Percentiles rank a stretch among this genome's conserved stretches.
phyloP scores from a whole-genome alignment of 805 yeast species.

The Komagataella ulmi region DNA sequence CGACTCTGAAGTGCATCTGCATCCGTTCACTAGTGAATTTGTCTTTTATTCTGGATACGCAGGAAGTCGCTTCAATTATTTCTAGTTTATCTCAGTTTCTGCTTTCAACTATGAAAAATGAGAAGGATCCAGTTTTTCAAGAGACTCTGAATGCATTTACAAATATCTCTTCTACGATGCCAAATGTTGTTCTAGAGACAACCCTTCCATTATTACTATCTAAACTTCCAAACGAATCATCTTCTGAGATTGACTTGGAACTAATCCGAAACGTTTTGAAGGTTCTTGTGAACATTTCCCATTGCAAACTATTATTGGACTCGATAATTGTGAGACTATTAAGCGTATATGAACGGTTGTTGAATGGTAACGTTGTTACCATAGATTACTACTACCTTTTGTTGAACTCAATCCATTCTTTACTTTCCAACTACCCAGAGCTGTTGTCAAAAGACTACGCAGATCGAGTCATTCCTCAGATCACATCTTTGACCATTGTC shows the following conservation, averaged over 20 bases:
- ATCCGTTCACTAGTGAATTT: slow-evolving; percentile 43
- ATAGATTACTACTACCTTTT: slow-evolving; percentile 13
- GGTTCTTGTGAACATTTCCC: slow-evolving; percentile 22
- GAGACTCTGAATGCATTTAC: slow-evolving; percentile 45
- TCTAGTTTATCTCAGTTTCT: slow-evolving; percentile 55
- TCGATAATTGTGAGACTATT: slow-evolving; percentile 27
- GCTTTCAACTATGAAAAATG: slow-evolving; percentile 21
- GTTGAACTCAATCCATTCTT: slow-evolving; percentile 4
- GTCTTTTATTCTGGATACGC: slow-evolving; percentile 29
- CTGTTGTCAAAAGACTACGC: slow-evolving; percentile 18
- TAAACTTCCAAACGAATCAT: slow-evolving; percentile 27
- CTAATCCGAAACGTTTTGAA: slow-evolving; percentile 20
- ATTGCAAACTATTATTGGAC: slow-evolving; percentile 29
- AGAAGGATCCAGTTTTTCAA: slow-evolving; percentile 34
- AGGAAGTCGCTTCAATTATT: slow-evolving; percentile 49
- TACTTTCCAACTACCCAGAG: slow-evolving; percentile 6
- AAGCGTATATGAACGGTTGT: slow-evolving; percentile 19
- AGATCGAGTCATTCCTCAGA: slow-evolving; percentile 27
- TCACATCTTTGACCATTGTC: slow-evolving; percentile 12
- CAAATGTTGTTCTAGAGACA: slow-evolving; percentile 30
- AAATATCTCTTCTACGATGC: slow-evolving; percentile 23
- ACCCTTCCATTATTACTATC: slow-evolving; percentile 39
- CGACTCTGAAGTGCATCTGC: slow-evolving; percentile 54
- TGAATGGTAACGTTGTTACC: slow-evolving; percentile 5
- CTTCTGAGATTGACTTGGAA: slow-evolving; percentile 14